Evolutionary conservation across 2,329 filamentous ascomycete species (phyloP).

Genomic region (Apiospora koreana): DNA sequence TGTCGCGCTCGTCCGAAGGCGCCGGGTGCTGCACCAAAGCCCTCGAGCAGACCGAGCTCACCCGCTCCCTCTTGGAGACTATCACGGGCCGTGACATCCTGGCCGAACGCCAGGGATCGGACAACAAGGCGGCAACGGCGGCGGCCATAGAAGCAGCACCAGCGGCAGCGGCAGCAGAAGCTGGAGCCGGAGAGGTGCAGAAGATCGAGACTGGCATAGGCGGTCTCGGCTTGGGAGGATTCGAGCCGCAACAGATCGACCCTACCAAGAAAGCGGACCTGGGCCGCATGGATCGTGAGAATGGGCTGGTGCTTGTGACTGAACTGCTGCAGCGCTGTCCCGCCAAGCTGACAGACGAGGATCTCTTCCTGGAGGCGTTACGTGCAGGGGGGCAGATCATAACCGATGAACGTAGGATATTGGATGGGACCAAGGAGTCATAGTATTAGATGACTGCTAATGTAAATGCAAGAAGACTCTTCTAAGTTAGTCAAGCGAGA

Average conservation of each 20-base stretch:
- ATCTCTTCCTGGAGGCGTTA: slow-evolving; percentile 50
- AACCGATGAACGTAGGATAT: neutral
- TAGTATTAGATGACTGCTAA: neutral
- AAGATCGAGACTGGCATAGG: slow-evolving; percentile 10
- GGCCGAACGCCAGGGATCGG: slow-evolving; percentile 12
- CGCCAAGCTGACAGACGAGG: slow-evolving; percentile 39
- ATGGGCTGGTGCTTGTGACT: slow-evolving; percentile 59
- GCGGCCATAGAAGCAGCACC: neutral
- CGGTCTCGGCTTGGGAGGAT: slow-evolving; percentile 29
- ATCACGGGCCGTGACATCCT: slow-evolving; percentile 46
- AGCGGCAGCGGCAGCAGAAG: neutral
- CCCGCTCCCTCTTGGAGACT: slow-evolving; percentile 45
- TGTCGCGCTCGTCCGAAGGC: slow-evolving; percentile 54
- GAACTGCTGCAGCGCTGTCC: slow-evolving; percentile 52
- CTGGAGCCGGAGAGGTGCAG: neutral
- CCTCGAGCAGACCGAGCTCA: slow-evolving; percentile 44
- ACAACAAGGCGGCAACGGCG: neutral
- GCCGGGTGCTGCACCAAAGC: slow-evolving; percentile 45
- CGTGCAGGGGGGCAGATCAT: neutral
- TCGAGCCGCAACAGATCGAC: slow-evolving; percentile 49
- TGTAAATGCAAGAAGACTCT: neutral
- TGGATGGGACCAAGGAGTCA: neutral
- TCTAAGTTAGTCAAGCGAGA: neutral
- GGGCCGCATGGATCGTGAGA: slow-evolving; percentile 58
- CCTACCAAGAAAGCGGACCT: slow-evolving; percentile 45